phyloP scores from a whole-genome alignment of 768 basidiomycete genomes.

The Sutorius australiensis region DNA sequence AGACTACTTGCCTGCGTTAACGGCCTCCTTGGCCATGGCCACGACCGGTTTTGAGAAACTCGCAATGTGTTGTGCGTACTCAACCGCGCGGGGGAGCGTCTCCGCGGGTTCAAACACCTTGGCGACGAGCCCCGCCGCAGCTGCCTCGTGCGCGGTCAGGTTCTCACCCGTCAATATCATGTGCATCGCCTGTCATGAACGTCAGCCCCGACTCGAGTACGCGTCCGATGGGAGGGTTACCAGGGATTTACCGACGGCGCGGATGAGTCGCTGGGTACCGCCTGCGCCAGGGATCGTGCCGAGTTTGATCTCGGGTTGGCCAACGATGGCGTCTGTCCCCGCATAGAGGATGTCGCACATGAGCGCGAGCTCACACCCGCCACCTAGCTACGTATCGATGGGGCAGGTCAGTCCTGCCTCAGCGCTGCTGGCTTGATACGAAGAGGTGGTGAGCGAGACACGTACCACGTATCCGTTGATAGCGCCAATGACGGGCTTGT shows the following conservation, averaged over 20 bases:
- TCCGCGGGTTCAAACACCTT: constrained; percentile 38
- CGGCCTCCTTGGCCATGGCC: constrained; percentile 47
- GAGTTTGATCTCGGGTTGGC: constrained; percentile 93
- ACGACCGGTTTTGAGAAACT: constrained; percentile 29
- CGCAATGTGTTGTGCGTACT: constrained; percentile 35
- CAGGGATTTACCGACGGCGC: constrained; percentile 77
- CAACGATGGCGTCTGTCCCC: constrained; percentile 82
- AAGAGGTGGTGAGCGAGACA: no score
- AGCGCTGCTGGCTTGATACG: no score
- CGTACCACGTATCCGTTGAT: constrained; percentile 85
- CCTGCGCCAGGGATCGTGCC: constrained; percentile 94
- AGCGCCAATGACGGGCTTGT: constrained; percentile 92
- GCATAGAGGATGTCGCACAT: constrained; percentile 95
- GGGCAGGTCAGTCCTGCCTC: constrained; percentile 22
- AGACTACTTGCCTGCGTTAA: constrained; percentile 37
- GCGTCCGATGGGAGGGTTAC: constrained; percentile 2
- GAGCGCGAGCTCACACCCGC: constrained; percentile 93
- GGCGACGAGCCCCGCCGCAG: constrained; percentile 44
- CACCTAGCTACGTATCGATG: constrained; percentile 64
- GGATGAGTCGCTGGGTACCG: constrained; percentile 86
- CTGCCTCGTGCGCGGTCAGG: constrained; percentile 45
- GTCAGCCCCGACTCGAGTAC: background rate
- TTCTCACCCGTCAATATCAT: constrained; percentile 49
- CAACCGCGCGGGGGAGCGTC: constrained; percentile 44
- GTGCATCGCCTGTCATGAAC: constrained; percentile 45